Percentiles rank a stretch among this genome's conserved stretches.
Conservation (phyloP, 1,139 yeast species). For the Sugiyamaella novakii region DNA sequence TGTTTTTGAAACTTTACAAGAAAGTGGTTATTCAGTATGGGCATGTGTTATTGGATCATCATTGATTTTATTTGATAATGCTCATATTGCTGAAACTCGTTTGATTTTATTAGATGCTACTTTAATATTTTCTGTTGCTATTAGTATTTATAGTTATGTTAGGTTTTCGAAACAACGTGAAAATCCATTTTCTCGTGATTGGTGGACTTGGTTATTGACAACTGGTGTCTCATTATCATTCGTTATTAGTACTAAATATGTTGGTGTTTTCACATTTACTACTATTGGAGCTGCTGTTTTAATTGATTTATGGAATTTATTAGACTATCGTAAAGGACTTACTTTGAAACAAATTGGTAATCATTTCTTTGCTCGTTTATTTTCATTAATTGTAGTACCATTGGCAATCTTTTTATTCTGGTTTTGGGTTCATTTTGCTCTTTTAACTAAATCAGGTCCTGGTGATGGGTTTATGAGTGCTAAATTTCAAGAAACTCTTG, state of each 20-base stretch:
- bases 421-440: constrained; percentile 89
- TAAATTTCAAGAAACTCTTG: constrained; percentile 88
- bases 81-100: constrained; percentile 89
- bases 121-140: constrained; percentile 76
- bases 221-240: constrained; percentile 88
- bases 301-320: constrained; percentile 82
- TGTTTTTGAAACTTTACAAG: constrained; percentile 78
- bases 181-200: constrained; percentile 61
- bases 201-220: constrained; percentile 87
- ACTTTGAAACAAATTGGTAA: constrained; percentile 57
- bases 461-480: constrained; percentile 94
- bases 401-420: constrained; percentile 82
- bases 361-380: constrained; percentile 77
- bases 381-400: constrained; percentile 76
- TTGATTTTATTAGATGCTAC: constrained; percentile 91
- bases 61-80: constrained; percentile 83
- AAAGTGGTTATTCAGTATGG: constrained; percentile 74
- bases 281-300: constrained; percentile 85
- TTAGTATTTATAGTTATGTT: constrained; percentile 75
- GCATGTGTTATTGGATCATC: constrained; percentile 83
- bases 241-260: constrained; percentile 90
- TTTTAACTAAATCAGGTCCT: constrained; percentile 85
- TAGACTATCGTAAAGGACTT: constrained; percentile 73
- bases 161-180: constrained; percentile 73
- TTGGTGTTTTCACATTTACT: constrained; percentile 87